These are phyloP conservation scores for Ceriops decandra DNA, from an alignment of 345 rosid genomes.

Conservation along the genomic window DNA sequence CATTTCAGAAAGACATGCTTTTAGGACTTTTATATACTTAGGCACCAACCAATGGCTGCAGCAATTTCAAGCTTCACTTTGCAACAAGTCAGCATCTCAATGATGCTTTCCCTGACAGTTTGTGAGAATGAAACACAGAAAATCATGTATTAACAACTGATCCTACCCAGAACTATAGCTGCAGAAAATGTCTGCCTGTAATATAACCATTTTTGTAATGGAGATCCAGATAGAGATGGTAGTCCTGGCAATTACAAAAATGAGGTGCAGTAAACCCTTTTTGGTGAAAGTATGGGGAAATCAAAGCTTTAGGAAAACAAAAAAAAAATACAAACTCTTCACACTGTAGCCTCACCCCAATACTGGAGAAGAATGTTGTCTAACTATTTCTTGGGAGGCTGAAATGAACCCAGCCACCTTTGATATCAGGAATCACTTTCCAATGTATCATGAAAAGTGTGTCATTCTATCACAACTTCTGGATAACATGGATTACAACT, in stretches of 20 bases:
- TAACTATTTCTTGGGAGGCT: no score
- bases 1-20: constrained; percentile 2
- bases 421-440: no score
- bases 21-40: not conserved
- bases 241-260: not conserved
- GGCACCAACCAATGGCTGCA: not conserved
- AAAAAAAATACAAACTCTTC: no score
- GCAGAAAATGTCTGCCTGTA: not conserved
- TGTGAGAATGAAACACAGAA: not conserved
- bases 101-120: not conserved
- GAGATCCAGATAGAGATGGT: no score
- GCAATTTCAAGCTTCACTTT: not conserved
- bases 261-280: no score
- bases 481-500: not conserved
- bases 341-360: no score
- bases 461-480: not conserved
- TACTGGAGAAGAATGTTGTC: no score
- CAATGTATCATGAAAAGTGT: not conserved
- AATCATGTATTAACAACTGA: not conserved
- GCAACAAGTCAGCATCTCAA: not conserved
- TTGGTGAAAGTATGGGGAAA: no score
- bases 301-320: no score
- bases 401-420: no score
- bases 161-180: not conserved
- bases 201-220: no score